phyloP scores from a whole-genome alignment of 495 filamentous ascomycete genomes.

The Sphaerosporella brunnea region DNA sequence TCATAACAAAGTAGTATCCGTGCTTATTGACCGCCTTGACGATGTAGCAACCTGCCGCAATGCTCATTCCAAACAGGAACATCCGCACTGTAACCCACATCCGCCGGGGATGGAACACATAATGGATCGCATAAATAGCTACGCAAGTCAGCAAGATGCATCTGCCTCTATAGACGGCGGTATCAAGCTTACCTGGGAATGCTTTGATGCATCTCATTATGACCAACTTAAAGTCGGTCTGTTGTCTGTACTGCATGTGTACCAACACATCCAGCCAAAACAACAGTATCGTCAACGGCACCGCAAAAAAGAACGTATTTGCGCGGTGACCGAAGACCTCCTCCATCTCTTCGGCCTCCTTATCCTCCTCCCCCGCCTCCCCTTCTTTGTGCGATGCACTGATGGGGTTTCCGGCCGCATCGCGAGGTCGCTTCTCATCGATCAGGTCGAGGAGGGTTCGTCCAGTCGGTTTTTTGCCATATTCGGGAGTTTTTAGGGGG shows the following conservation, averaged over 20 bases:
- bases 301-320: slow-evolving; percentile 47
- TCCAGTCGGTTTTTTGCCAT: slow-evolving; percentile 8
- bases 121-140: slow-evolving; percentile 45
- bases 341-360: slow-evolving; percentile 20
- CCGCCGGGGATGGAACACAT: slow-evolving; percentile 37
- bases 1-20: slow-evolving; percentile 79
- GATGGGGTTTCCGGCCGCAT: slow-evolving; percentile 14
- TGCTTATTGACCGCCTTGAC: slow-evolving; percentile 61
- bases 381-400: neutral
- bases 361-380: too few species aligned
- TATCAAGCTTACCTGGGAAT: slow-evolving; percentile 30
- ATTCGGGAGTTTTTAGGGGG: slow-evolving; percentile 34
- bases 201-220: slow-evolving; percentile 35
- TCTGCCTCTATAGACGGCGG: neutral
- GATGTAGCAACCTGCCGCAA: slow-evolving; percentile 52
- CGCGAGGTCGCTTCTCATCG: slow-evolving; percentile 37
- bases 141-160: slow-evolving; percentile 25
- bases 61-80: slow-evolving; percentile 40
- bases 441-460: slow-evolving; percentile 49
- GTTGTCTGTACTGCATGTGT: slow-evolving; percentile 69
- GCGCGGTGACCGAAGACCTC: slow-evolving; percentile 36
- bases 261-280: slow-evolving; percentile 81
- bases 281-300: slow-evolving; percentile 62
- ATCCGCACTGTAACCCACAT: slow-evolving; percentile 37
- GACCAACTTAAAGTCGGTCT: slow-evolving; percentile 42